Percentiles rank a stretch among this genome's conserved stretches.
Conservation (phyloP, 2,329 filamentous ascomycete genomes). For the Aspergillus udagawae region DNA sequence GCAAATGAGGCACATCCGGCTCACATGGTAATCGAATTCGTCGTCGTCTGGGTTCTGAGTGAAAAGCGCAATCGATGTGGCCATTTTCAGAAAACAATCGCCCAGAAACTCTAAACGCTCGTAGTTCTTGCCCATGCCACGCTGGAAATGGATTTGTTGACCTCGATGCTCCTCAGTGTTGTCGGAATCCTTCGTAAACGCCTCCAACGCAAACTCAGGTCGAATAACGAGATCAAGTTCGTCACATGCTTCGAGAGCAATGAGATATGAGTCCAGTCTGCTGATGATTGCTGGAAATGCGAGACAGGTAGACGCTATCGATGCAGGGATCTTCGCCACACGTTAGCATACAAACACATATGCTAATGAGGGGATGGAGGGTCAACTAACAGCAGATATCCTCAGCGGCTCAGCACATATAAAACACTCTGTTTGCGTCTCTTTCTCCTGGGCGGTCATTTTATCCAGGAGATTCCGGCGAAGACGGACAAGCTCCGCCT, state of each 20-base stretch:
- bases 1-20: slow-evolving; percentile 85
- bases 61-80: slow-evolving; percentile 83
- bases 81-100: slow-evolving; percentile 93
- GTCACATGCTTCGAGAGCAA: slow-evolving; percentile 70
- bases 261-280: slow-evolving; percentile 74
- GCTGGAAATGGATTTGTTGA: slow-evolving; percentile 68
- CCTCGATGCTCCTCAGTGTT: slow-evolving; percentile 69
- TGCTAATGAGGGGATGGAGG: background rate
- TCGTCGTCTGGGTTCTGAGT: slow-evolving; percentile 70
- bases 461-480: slow-evolving; percentile 82
- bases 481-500: slow-evolving; percentile 68
- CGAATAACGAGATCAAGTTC: slow-evolving; percentile 61
- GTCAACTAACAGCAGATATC: slow-evolving; percentile 65
- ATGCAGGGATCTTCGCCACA: slow-evolving; percentile 58
- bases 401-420: slow-evolving; percentile 72
- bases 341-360: slow-evolving; percentile 11
- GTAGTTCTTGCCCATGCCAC: slow-evolving; percentile 91
- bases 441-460: slow-evolving; percentile 48
- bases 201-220: slow-evolving; percentile 73
- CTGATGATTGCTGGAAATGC: slow-evolving; percentile 80
- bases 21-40: slow-evolving; percentile 84
- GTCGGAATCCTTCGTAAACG: slow-evolving; percentile 88
- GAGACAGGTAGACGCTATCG: slow-evolving; percentile 68
- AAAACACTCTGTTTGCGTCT: slow-evolving; percentile 54
- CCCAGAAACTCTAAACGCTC: slow-evolving; percentile 91